Evolutionary conservation across 2,329 filamentous ascomycete species (phyloP).

Genomic region (Venturia effusa): DNA sequence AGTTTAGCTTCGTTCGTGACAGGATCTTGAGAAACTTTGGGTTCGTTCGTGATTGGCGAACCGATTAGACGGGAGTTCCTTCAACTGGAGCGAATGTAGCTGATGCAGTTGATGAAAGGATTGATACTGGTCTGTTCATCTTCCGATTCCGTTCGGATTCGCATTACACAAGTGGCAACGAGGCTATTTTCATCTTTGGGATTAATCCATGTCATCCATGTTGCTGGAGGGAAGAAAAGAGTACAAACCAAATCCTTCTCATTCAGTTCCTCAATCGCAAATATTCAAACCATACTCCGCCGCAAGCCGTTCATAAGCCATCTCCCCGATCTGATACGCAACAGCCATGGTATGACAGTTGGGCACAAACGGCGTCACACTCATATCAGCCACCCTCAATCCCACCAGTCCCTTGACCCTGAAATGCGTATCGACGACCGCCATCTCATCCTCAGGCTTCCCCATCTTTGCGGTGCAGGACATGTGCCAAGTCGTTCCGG

Average conservation of each 20-base stretch:
- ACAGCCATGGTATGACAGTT: conserved; percentile 40
- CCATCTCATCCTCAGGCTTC: conserved; percentile 18
- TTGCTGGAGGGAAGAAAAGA: no score
- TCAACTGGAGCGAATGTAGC: no score
- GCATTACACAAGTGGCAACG: no score
- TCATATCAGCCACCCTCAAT: conserved; percentile 34
- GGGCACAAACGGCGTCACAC: conserved; percentile 29
- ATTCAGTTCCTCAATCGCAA: not conserved
- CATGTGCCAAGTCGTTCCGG: conserved; percentile 44
- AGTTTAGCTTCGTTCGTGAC: no score
- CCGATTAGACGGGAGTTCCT: no score
- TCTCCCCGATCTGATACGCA: conserved; percentile 44
- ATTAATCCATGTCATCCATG: no score
- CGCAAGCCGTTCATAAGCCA: conserved; percentile 40
- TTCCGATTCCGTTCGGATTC: no score
- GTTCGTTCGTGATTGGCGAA: no score
- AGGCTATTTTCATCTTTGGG: no score
- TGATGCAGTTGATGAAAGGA: no score
- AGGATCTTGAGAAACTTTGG: no score
- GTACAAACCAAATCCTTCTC: not conserved
- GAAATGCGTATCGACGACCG: conserved; percentile 34
- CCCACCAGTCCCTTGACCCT: conserved; percentile 27
- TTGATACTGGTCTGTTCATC: no score
- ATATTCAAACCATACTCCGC: conserved; percentile 30
- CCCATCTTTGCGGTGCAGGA: conserved; percentile 50